Base-by-base conservation (phyloP, 148 eudicot species). In the Spergularia bocconei region DNA sequence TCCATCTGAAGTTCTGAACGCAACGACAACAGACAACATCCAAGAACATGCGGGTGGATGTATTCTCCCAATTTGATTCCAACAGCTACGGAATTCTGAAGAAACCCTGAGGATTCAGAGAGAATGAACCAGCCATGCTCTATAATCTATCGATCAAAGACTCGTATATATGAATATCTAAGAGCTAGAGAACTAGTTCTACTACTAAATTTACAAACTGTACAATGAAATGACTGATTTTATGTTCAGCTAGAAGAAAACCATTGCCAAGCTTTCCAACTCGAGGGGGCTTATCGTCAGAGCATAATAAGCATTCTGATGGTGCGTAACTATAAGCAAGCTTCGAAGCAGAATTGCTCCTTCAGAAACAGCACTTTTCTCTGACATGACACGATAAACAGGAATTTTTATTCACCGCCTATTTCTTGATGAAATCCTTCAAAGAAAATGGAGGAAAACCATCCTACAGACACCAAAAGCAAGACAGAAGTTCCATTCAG, bases 351-450 rank as follows among this genome's bases (percentile, higher is more conserved):
- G 44, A 74, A 17, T 4, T 69, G 25, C 25, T 71, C 65, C 21
- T 41, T 53, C 70, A 71, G 69, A 19, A 79, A 19, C 54, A 54
- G 20, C 75, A 47, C 23, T 60, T 54, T 70, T 14, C 75, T 64
- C 41, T 14, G 60, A 39, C 79, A 53, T 63, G 29, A 50, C 23
- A 16, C 20, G 56, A 44, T 69, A 13, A 36, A 13, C 58, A 11
- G 2, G 20, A 54, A 47, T 33, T 14, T 16, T 69, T 48, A 17
- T 76, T 33, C 53, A 59, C 44, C 60, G 38, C 65, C 81, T 72
- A 92, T 75, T 87, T 80, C 85, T 85, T 84, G 76, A 92, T 80
- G 57, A 90, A 90, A 78, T 90, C 93, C 84, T 86, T 82, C 63
- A 90, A 71, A 61, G 87, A 86, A 74, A 92, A 90, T 6, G 82